These are phyloP conservation scores for Blepharisma undulans DNA, from an alignment of 169 alveolate genomes.

Conservation along the genomic window DNA sequence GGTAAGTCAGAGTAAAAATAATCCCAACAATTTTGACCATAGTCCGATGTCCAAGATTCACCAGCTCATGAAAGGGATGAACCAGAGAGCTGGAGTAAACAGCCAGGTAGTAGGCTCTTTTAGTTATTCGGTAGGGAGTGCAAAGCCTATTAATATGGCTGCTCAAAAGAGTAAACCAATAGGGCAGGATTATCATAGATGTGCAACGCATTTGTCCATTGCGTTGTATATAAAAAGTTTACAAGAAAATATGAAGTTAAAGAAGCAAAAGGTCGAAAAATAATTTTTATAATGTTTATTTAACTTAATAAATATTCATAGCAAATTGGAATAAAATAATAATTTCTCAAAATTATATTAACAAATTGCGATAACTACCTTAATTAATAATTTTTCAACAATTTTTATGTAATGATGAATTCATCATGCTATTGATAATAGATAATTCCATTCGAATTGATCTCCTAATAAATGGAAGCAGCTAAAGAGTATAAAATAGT, in stretches of 20 bases:
- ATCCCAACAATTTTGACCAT: neutral
- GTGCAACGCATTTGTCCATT: neutral
- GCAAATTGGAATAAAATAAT: too few relatives aligned
- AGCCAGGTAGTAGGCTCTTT: neutral
- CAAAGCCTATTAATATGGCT: neutral
- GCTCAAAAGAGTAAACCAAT: neutral
- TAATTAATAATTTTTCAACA: too few relatives aligned
- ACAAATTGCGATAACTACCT: too few relatives aligned
- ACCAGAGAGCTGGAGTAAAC: neutral
- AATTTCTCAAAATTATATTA: too few relatives aligned
- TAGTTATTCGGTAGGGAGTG: neutral
- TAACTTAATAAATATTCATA: neutral
- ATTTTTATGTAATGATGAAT: too few relatives aligned
- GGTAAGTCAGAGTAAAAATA: neutral
- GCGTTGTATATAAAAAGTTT: neutral
- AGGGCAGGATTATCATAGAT: neutral
- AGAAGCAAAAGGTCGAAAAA: neutral
- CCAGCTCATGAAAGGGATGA: neutral
- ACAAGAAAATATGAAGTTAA: neutral
- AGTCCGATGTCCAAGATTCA: neutral
- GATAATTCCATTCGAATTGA: too few relatives aligned
- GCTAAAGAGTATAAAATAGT: slow-evolving; percentile 42
- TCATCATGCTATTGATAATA: too few relatives aligned
- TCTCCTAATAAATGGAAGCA: slow-evolving; percentile 24
- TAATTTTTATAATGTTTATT: neutral